phyloP scores from a whole-genome alignment of 768 basidiomycete species.

The Gloeostereum incarnatum region DNA sequence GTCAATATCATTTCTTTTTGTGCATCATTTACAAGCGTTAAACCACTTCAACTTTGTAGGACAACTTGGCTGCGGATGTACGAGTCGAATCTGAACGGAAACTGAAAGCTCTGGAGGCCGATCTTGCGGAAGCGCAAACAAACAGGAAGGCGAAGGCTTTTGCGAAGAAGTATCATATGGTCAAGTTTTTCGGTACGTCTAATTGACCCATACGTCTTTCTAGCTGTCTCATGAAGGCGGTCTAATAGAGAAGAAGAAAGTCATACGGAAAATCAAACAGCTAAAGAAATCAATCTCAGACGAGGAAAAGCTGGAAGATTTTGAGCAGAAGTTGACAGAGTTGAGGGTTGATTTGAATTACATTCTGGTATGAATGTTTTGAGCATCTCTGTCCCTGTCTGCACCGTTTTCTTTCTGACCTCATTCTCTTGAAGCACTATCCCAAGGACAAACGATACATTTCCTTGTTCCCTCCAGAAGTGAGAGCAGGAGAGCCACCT shows the following conservation, averaged over 20 bases:
- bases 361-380: constrained; percentile 58
- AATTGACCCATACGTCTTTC: neutral
- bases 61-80: constrained; percentile 77
- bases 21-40: neutral
- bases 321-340: constrained; percentile 46
- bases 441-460: constrained; percentile 85
- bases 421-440: constrained; percentile 46
- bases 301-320: constrained; percentile 29
- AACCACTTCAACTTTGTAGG: constrained; percentile 42
- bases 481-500: constrained; percentile 26
- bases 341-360: constrained; percentile 89
- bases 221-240: neutral
- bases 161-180: constrained; percentile 75
- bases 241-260: constrained; percentile 74
- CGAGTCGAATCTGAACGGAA: constrained; percentile 76
- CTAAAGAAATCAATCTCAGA: constrained; percentile 43
- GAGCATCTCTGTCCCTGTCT: too few species aligned
- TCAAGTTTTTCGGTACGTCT: constrained; percentile 88
- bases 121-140: constrained; percentile 55
- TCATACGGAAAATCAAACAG: constrained; percentile 67
- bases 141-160: constrained; percentile 63
- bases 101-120: constrained; percentile 63
- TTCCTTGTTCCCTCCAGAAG: constrained; percentile 76
- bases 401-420: neutral
- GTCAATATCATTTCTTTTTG: constrained; percentile 22